These are phyloP conservation scores for Umbelopsis sp. DNA, from an alignment of 192 early-diverging fungal genomes.

Conservation along the genomic window DNA sequence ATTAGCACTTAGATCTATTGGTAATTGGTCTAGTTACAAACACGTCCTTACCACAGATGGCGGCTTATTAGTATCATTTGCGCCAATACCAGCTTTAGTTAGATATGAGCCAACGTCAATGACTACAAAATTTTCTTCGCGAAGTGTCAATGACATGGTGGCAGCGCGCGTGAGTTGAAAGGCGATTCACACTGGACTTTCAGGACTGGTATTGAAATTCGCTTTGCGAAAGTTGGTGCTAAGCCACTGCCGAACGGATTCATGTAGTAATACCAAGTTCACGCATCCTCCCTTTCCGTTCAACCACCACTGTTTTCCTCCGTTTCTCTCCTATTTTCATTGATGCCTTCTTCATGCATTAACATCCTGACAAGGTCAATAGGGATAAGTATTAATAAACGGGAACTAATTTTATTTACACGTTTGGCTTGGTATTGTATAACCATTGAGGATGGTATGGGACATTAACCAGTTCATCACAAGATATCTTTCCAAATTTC, in stretches of 20 bases:
- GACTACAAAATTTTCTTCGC: constrained; percentile 83
- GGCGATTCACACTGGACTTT: neutral
- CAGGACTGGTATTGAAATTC: too few species aligned
- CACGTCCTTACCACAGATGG: constrained; percentile 62
- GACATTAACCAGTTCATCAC: constrained; percentile 5
- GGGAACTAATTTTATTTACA: neutral
- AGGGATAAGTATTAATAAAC: too few species aligned
- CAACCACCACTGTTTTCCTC: too few species aligned
- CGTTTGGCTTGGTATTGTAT: neutral
- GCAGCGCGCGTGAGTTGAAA: neutral
- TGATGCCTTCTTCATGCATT: too few species aligned
- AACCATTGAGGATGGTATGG: constrained; percentile 1
- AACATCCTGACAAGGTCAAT: too few species aligned
- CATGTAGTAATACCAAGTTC: too few species aligned
- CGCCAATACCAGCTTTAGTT: constrained; percentile 77
- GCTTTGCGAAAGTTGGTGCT: neutral
- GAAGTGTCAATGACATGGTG: constrained; percentile 51
- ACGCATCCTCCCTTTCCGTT: neutral
- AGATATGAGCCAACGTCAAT: constrained; percentile 82
- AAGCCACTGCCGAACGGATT: too few species aligned
- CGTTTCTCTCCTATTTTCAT: too few species aligned
- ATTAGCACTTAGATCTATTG: neutral
- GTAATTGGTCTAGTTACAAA: neutral
- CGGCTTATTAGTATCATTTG: constrained; percentile 72
- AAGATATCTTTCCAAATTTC: constrained; percentile 1